These are phyloP conservation scores for Exophiala sp. DNA, from an alignment of 2,329 filamentous ascomycete species.

Conservation along the genomic window DNA sequence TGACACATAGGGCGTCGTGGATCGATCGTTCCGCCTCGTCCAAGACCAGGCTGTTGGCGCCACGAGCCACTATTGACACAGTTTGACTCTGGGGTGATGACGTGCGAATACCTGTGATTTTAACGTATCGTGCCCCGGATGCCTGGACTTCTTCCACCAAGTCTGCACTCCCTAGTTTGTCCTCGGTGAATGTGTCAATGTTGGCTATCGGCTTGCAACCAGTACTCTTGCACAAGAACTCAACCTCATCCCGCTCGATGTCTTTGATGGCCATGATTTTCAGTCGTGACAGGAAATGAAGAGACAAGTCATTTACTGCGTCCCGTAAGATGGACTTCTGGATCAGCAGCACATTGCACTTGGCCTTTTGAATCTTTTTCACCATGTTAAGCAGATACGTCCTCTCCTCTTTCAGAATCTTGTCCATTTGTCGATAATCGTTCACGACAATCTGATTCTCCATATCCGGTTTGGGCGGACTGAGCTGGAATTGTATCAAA, in stretches of 20 bases:
- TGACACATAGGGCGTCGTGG: conserved; percentile 95
- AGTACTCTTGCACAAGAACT: conserved; percentile 98
- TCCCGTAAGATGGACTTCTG: conserved; percentile 98
- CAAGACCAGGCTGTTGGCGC: conserved; percentile 88
- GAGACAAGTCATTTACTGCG: conserved; percentile 92
- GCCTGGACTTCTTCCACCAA: conserved; percentile 88
- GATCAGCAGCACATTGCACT: conserved; percentile 97
- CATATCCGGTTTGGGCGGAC: conserved; percentile 98
- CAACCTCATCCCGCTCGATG: conserved; percentile 96
- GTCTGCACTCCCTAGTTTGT: conserved; percentile 92
- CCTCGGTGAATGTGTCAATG: conserved; percentile 96
- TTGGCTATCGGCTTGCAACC: conserved; percentile 99
- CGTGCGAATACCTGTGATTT: conserved; percentile 85
- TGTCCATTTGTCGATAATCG: conserved; percentile 99
- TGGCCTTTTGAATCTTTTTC: conserved; percentile 99
- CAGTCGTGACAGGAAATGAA: conserved; percentile 96
- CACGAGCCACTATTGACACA: conserved; percentile 88
- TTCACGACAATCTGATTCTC: conserved; percentile 99
- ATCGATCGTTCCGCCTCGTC: conserved; percentile 96
- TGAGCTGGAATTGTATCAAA: conserved; percentile 97
- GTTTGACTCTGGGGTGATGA: conserved; percentile 63
- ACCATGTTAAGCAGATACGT: conserved; percentile 97
- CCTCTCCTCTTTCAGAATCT: conserved; percentile 98
- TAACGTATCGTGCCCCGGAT: conserved; percentile 86
- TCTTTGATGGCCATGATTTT: conserved; percentile 96